A percentile compares a stretch with the other conserved stretches of the same genome.
Conservation (phyloP, 2,329 filamentous ascomycete genomes). For the Chrysosphaeria jannelii region DNA sequence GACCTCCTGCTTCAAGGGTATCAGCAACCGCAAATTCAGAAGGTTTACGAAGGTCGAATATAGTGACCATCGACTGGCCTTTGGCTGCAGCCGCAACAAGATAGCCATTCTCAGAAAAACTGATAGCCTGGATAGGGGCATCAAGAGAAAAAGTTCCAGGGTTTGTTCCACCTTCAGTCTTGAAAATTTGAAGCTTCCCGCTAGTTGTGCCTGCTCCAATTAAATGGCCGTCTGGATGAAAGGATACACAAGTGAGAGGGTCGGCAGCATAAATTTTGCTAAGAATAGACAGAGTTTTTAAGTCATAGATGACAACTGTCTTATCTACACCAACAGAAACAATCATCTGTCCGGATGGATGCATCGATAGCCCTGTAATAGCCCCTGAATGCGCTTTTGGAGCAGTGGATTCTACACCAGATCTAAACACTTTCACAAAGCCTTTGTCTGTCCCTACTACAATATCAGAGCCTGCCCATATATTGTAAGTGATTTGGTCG, state of each 20-base stretch:
- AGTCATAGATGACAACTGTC: conserved; percentile 72
- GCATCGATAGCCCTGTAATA: conserved; percentile 45
- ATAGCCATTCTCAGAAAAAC: conserved; percentile 89
- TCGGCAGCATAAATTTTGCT: no score
- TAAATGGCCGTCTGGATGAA: conserved; percentile 92
- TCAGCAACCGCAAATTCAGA: conserved; percentile 56
- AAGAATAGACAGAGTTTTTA: no score
- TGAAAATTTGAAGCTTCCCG: conserved; percentile 67
- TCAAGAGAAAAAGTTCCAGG: conserved; percentile 44
- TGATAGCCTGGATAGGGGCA: conserved; percentile 41
- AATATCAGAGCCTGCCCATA: conserved; percentile 37
- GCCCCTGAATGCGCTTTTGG: conserved; percentile 62
- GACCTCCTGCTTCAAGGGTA: conserved; percentile 57
- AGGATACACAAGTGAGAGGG: conserved; percentile 41
- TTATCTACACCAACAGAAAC: conserved; percentile 79
- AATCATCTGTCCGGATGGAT: conserved; percentile 56
- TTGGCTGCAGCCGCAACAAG: conserved; percentile 71
- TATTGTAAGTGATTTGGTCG: no score
- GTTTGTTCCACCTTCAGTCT: conserved; percentile 48
- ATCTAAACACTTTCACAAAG: conserved; percentile 49
- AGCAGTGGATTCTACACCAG: conserved; percentile 33
- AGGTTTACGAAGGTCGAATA: conserved; percentile 84
- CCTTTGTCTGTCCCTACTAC: conserved; percentile 46
- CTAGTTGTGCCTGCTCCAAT: conserved; percentile 56
- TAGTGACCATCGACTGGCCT: conserved; percentile 45